A percentile compares a stretch with the other conserved stretches of the same genome.
phyloP scores from a whole-genome alignment of 2,329 filamentous ascomycete genomes.

The Bipolaris victoriae region DNA sequence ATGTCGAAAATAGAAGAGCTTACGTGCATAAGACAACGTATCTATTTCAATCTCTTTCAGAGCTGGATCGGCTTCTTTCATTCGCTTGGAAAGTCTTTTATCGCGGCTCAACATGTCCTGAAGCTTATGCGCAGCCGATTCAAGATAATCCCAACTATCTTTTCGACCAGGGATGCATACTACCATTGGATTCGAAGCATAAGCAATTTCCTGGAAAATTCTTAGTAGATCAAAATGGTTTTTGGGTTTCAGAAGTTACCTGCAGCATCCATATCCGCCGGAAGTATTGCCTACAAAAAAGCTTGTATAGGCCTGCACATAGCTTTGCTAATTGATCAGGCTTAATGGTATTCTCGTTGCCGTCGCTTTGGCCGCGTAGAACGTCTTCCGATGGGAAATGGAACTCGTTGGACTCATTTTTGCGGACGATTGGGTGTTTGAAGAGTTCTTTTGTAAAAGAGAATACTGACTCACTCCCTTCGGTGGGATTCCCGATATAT shows the following conservation, averaged over 20 bases:
- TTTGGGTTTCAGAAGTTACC: neutral
- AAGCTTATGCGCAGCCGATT: neutral
- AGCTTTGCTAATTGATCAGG: neutral
- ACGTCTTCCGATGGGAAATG: neutral
- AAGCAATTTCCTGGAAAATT: neutral
- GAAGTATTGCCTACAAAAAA: neutral
- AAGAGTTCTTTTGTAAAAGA: neutral
- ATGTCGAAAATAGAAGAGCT: conserved; percentile 1
- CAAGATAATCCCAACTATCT: neutral
- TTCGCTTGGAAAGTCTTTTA: neutral
- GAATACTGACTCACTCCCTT: neutral
- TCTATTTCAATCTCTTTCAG: neutral
- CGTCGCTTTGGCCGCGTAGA: neutral
- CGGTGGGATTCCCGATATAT: neutral
- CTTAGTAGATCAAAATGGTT: neutral
- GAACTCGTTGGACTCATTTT: neutral
- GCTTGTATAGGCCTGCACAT: neutral
- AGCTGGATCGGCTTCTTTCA: neutral
- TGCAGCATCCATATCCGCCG: neutral
- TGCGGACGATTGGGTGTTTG: neutral
- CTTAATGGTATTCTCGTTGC: neutral
- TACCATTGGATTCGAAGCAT: neutral
- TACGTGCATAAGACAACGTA: neutral
- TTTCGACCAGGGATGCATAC: neutral
- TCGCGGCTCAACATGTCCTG: neutral